Base-by-base conservation (phyloP, 345 rosid species). In the Acer negundo region DNA sequence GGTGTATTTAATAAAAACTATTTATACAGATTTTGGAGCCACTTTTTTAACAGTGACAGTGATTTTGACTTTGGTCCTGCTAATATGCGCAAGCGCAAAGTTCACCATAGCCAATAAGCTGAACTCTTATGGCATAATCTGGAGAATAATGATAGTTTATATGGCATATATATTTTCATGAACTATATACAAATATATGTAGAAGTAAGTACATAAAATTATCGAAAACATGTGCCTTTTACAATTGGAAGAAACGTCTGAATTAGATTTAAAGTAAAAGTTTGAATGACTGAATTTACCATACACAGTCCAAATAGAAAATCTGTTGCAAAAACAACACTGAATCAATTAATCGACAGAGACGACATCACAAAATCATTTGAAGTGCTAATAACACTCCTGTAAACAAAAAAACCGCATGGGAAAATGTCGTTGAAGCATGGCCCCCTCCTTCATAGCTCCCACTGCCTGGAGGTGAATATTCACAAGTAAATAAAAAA, bases 381-480 rank as follows among this genome's bases (percentile, higher is more conserved):
- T 5, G 13, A 53, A 63, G 11, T 8, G 4, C 6, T 35, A 35
- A 35, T 35, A 81, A 10, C 7, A 24, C 42, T 74, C 63, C 72
- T 0, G 74, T 1, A 31, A 35, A 20, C 62, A 31, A 38, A 46
- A 40, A 19, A 64, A 56, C 62, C 26, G 47, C 47, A 42, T 35
- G 64, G 0, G 62, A 26, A 59, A 9, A 24, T 47, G 67, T 20
- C 74, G 62, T 13, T 5, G 55, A 49, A 26, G 12, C 20, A 8
- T 44, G 62, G 20, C 17, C 35, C 9, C 17, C 74, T 59, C 74
- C 77, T 68, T 5, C 62, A 62, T 73, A 66, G 4, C 20, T 69
- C 23, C 72, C 35, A 69, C 23, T 24, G 24, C 82, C 85, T 58
- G 82, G 67, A 75, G 77, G 80, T 75, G 77, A 56, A 65, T 31